Base-by-base conservation (phyloP, 306 rosid genomes). In the Castanea crenata region DNA sequence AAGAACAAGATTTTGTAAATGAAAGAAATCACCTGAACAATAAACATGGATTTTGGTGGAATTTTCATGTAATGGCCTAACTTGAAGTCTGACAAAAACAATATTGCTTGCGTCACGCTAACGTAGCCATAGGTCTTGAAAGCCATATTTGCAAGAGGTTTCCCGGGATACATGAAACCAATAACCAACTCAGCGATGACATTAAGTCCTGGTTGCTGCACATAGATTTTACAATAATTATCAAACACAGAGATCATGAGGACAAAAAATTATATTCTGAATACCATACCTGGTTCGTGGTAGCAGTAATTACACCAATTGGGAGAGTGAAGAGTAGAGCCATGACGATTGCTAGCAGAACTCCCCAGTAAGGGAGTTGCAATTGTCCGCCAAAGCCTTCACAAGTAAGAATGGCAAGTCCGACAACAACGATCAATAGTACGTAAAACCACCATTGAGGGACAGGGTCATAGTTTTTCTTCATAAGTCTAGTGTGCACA, bases 21-120 rank as follows among this genome's bases (percentile, higher is more conserved):
- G 38, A 65, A 15, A 18, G 12, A 9, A 73, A 23, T n/a, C 84
- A 88, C 94, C 94, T 93, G 96, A 11, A 71, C 90, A 4, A 86
- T 4, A 81, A 89, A 94, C 96, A 94, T 91, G 55, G 94, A 80
- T 62, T 80, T 88, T 15, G 96, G 96, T 69, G 98, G 94, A 68
- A 92, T 89, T 79, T 94, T 94, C 97, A 90, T 94, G 74, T 94
- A 94, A 80, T 94, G 98, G 69, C 97, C 97, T 52, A 94, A 69
- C 77, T 90, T 92, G 91, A 94, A 90, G 80, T 90, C 98, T 3
- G 31, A 3, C 19, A 92, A 76, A 73, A 92, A 90, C 34, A 1
- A 2, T 14, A 94, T 81, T 44, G 93, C 97, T 25, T 92, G 96
- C 8, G 91, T 1, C 96, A 88, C 85, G 82, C 96, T 94, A 23